These are phyloP conservation scores for Trypanosomatidae sp. DNA, from an alignment of 208 protist genomes.

Conservation along the genomic window DNA sequence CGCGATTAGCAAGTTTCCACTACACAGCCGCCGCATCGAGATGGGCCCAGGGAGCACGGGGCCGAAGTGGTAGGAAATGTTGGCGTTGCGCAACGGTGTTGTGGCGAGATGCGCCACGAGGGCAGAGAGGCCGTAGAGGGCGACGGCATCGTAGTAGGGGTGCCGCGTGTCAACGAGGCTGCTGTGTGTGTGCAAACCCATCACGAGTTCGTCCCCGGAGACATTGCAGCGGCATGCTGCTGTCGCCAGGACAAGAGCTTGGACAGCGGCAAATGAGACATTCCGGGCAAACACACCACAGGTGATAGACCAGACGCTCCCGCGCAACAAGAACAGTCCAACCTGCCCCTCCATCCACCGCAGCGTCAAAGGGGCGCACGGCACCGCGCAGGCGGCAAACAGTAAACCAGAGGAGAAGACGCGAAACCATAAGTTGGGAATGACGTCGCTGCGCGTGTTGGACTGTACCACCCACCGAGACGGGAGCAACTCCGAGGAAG, in stretches of 20 bases:
- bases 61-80: slow-evolving; percentile 70
- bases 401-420: slow-evolving; percentile 49
- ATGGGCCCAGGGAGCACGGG: slow-evolving; percentile 40
- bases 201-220: slow-evolving; percentile 2
- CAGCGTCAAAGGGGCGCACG: slow-evolving; percentile 61
- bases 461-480: slow-evolving; percentile 70
- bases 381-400: slow-evolving; percentile 49
- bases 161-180: slow-evolving; percentile 61
- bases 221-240: slow-evolving; percentile 8
- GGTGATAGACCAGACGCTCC: slow-evolving; percentile 77
- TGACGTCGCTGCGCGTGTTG: slow-evolving; percentile 30
- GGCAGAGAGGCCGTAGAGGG: slow-evolving; percentile 37
- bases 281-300: slow-evolving; percentile 44
- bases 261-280: slow-evolving; percentile 41
- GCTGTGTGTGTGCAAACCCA: slow-evolving; percentile 9
- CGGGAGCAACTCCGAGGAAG: slow-evolving; percentile 23
- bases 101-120: slow-evolving; percentile 48
- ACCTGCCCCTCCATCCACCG: slow-evolving; percentile 72
- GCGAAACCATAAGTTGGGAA: slow-evolving; percentile 42
- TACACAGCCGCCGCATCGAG: slow-evolving; percentile 34
- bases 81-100: slow-evolving; percentile 57
- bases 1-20: slow-evolving; percentile 32
- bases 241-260: slow-evolving; percentile 26
- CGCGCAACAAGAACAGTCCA: slow-evolving; percentile 62
- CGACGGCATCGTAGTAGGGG: slow-evolving; percentile 69